A percentile compares a stretch with the other conserved stretches of the same genome.
phyloP scores from a whole-genome alignment of 352 stramenopile genomes.

The Phytopythium montanum region DNA sequence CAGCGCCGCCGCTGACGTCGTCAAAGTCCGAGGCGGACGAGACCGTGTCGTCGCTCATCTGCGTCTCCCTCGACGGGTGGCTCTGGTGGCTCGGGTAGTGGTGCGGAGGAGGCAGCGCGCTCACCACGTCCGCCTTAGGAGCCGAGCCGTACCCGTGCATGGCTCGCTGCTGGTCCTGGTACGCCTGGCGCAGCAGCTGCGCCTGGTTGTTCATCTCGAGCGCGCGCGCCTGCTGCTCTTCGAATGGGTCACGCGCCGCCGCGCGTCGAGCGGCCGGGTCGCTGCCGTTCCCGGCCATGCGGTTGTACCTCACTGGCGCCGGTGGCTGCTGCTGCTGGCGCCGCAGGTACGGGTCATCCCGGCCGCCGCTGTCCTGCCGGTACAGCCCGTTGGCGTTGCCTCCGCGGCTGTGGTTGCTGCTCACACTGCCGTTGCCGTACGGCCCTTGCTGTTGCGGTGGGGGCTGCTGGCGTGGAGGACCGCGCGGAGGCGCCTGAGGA shows the following conservation, averaged over 20 bases:
- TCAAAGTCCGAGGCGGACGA: slow-evolving; percentile 23
- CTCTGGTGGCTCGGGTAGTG: slow-evolving; percentile 10
- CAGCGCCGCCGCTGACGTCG: slow-evolving; percentile 9
- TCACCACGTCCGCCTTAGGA: neutral
- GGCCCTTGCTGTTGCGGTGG: neutral
- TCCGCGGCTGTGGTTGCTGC: slow-evolving; percentile 14
- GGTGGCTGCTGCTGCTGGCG: slow-evolving; percentile 15
- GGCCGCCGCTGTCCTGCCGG: slow-evolving; percentile 15
- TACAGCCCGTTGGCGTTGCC: slow-evolving; percentile 6
- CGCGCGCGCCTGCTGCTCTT: slow-evolving; percentile 24
- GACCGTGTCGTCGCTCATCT: slow-evolving; percentile 26
- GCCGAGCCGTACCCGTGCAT: slow-evolving; percentile 7
- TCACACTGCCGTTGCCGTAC: neutral
- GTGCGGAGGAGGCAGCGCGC: slow-evolving; percentile 8
- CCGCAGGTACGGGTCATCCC: slow-evolving; percentile 16
- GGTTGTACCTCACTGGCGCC: neutral
- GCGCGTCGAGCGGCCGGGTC: slow-evolving; percentile 20
- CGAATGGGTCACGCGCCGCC: slow-evolving; percentile 16
- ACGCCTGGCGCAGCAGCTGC: slow-evolving; percentile 6
- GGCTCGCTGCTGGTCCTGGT: slow-evolving; percentile 9
- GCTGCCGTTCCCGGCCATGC: slow-evolving; percentile 12
- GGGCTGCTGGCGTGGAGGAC: neutral
- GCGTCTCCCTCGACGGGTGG: slow-evolving; percentile 5
- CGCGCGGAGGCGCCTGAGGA: neutral
- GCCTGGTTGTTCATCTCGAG: slow-evolving; percentile 18